Base-by-base conservation (phyloP, 495 filamentous ascomycete species). In the Penicillium manginii region DNA sequence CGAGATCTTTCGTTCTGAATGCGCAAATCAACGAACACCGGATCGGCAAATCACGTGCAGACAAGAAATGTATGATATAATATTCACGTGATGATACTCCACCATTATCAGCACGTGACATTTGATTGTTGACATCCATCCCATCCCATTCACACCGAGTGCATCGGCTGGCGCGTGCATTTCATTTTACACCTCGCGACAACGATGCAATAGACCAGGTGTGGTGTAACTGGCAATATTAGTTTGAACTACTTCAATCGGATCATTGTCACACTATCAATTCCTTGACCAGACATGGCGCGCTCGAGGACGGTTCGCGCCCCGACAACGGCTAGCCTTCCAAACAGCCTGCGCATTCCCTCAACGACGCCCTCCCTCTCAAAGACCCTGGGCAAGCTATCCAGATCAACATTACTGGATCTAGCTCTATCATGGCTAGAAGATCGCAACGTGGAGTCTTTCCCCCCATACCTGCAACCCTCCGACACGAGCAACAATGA, bases 401-500 rank as follows among this genome's bases (percentile, higher is more conserved):
- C 90, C 1, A 86, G 91, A 31, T 74, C 83, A 35, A 85, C 89
- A 0, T 79, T 96, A 8, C 69, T 93, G 14, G 80, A 85, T 2
- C 78, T 96, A 14, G 87, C 81, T 5, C 79, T 90, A 19, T 73
- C 84, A 73, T 96, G 91, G 91, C 83, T 94, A 0, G 81, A 86
- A 31, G 81, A 88, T 22, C 73, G 76, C 52, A 86, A 88, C 50
- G 73, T 83, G 19, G 65, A 80, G 4, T 73, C 81, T n/a, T 87
- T 84, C 26, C 69, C 67, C 10, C 78, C 78, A 26, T 76, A 73
- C 23, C 57, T 80, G 7, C 63, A 71, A 55, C 57, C 42, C 22
- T 65, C 75, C 23, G 61, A 72, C 46, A 42, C 65, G 23, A 54
- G 46, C 31, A 46, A 48, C 31, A 42, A 22, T 22, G 65, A 73